Conservation (phyloP, 805 yeast genomes). For the Komagataella mondaviorum region DNA sequence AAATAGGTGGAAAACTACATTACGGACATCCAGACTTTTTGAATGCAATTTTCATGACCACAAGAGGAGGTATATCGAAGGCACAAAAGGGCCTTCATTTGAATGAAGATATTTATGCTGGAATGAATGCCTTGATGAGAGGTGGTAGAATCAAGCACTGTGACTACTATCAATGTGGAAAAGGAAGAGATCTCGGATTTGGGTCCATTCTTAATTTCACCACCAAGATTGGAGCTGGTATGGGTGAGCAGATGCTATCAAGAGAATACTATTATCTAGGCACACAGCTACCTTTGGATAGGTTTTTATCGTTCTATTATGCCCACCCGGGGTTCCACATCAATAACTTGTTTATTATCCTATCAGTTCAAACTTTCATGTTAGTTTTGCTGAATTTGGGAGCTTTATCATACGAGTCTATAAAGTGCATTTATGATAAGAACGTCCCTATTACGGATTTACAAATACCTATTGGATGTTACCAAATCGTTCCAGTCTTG, state of each 20-base stretch:
- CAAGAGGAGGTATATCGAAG: slow-evolving; percentile 91
- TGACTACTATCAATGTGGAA: slow-evolving; percentile 93
- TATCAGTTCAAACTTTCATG: slow-evolving; percentile 83
- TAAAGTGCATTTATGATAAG: slow-evolving; percentile 51
- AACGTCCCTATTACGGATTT: slow-evolving; percentile 62
- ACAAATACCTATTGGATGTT: slow-evolving; percentile 72
- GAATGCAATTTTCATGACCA: slow-evolving; percentile 83
- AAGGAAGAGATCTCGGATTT: slow-evolving; percentile 92
- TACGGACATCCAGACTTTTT: slow-evolving; percentile 96
- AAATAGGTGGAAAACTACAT: slow-evolving; percentile 88
- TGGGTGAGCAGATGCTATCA: slow-evolving; percentile 93
- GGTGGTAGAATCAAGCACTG: slow-evolving; percentile 94
- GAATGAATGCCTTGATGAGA: slow-evolving; percentile 77
- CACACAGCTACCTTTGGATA: slow-evolving; percentile 75
- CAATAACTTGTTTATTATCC: slow-evolving; percentile 75
- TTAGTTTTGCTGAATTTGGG: slow-evolving; percentile 70
- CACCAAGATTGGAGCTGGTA: slow-evolving; percentile 93
- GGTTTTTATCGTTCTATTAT: slow-evolving; percentile 85
- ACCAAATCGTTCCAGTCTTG: slow-evolving; percentile 71
- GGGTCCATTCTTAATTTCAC: slow-evolving; percentile 87
- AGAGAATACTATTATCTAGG: slow-evolving; percentile 89
- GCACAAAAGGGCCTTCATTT: slow-evolving; percentile 89
- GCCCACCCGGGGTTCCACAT: slow-evolving; percentile 97
- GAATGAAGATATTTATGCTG: slow-evolving; percentile 94
- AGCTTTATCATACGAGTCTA: slow-evolving; percentile 59